A percentile compares a stretch with the other conserved stretches of the same genome.
These are phyloP conservation scores for Phaffomyces thermotolerans DNA, from an alignment of 805 yeast species.

Conservation along the genomic window DNA sequence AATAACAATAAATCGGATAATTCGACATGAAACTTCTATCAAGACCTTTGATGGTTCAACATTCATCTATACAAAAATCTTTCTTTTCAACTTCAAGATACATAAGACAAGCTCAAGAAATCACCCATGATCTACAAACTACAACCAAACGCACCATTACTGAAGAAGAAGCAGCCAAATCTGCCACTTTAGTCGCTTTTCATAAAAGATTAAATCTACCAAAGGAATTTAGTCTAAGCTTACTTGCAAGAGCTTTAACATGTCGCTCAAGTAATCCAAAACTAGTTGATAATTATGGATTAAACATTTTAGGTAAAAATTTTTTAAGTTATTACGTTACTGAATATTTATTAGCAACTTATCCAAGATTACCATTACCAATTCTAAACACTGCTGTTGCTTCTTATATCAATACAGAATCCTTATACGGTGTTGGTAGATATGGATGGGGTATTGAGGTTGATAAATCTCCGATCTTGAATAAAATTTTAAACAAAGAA, in stretches of 20 bases:
- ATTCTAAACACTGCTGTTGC: slow-evolving; percentile 72
- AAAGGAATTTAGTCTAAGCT: slow-evolving; percentile 44
- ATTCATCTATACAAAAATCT: slow-evolving; percentile 4
- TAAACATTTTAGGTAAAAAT: slow-evolving; percentile 76
- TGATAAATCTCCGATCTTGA: slow-evolving; percentile 56
- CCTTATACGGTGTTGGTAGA: slow-evolving; percentile 60
- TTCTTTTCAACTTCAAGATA: slow-evolving; percentile 6
- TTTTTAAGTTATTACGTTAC: slow-evolving; percentile 68
- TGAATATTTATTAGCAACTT: slow-evolving; percentile 63
- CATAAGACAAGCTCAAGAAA: slow-evolving; percentile 3
- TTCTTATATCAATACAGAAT: slow-evolving; percentile 60
- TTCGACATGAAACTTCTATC: slow-evolving; percentile 4
- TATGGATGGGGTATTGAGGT: slow-evolving; percentile 81
- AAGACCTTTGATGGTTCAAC: slow-evolving; percentile 5
- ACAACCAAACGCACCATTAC: slow-evolving; percentile 13
- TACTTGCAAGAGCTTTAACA: slow-evolving; percentile 77
- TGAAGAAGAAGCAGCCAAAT: slow-evolving; percentile 46
- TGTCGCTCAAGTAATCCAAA: slow-evolving; percentile 38
- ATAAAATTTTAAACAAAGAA: slow-evolving; percentile 62
- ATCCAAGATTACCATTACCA: slow-evolving; percentile 85
- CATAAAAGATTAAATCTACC: slow-evolving; percentile 73
- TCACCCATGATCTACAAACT: neutral
- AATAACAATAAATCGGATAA: neutral
- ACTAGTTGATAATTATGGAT: slow-evolving; percentile 66
- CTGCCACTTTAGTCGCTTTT: slow-evolving; percentile 71